Evolutionary conservation across 768 basidiomycete species (phyloP), one percentile per base, ranked within the genome.

Genomic region (Suillus fuscotomentosus): DNA sequence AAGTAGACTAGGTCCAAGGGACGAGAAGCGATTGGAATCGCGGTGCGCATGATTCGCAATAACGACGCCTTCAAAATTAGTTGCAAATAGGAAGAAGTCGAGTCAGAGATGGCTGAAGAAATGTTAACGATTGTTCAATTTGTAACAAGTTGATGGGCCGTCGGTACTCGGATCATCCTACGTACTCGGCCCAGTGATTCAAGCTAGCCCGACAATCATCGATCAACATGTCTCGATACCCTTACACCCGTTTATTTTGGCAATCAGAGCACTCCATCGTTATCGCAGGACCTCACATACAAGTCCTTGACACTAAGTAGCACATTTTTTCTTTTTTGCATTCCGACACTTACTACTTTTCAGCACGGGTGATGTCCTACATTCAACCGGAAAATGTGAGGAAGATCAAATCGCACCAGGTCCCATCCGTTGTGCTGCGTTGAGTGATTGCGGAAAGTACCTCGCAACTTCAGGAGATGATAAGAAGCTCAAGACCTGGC

Each of bases 401-500:
- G 72, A 64, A 6, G 67, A 77, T 14, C 73, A 73, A 55, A 73
- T 73, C 8, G 48, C 83, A 65, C 78, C 84, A 8, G 88, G 88
- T 0, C 85, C 85, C 4, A 78, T 93, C 53, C 81, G 85, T 59
- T 88, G 86, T 68, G 82, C 84, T 20, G 86, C 83, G 1, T 72
- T 88, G 5, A 84, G 86, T 69, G 60, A 66, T 7, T 73, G 75
- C 0, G 78, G 75, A 61, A 74, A 66, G 38, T 82, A 87, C 68
- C 75, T 94, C 17, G 84, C 86, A 5, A 90, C 89, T 2, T 77
- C 81, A 0, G 88, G 85, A 9, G 95, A 97, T 61, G 92, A 95
- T 75, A 99, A 99, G 76, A 75, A 76, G 60, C 78, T 99, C 69
- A 89, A 84, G 67, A 81, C 97, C 11, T 95, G 91, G 89, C 79